Evolutionary conservation across 2,329 filamentous ascomycete genomes (phyloP).

Genomic region (Aspergillus piperis): DNA sequence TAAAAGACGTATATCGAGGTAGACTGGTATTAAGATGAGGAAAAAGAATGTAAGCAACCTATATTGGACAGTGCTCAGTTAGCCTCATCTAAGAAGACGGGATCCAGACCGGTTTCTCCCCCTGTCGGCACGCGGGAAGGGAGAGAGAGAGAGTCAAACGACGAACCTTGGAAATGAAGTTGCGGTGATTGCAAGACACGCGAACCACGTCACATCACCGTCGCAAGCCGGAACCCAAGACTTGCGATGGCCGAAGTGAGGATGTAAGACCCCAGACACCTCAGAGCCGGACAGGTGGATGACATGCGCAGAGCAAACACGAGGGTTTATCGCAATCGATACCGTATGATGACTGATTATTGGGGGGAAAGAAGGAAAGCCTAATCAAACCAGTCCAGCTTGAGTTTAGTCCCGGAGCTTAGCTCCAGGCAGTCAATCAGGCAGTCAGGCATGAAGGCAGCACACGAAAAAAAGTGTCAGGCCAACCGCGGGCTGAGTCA

Average conservation of each 20-base stretch:
- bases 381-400: not conserved
- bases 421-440: not conserved
- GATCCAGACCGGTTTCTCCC: not conserved
- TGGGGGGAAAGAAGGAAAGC: not conserved
- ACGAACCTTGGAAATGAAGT: constrained; percentile 19
- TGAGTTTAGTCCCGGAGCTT: not conserved
- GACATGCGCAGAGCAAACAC: not conserved
- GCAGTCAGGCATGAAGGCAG: not conserved
- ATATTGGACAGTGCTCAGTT: constrained; percentile 9
- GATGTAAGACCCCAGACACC: constrained; percentile 1
- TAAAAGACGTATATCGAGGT: constrained; percentile 6
- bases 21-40: not conserved
- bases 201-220: constrained; percentile 10
- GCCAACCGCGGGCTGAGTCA: constrained; percentile 20
- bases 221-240: constrained; percentile 5
- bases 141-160: not conserved
- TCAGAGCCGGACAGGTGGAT: constrained; percentile 1
- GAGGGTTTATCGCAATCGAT: not conserved
- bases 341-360: not conserved
- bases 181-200: not conserved
- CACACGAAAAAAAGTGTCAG: not conserved
- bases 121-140: not conserved
- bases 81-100: constrained; percentile 9
- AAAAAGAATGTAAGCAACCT: constrained; percentile 25
- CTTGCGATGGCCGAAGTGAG: not conserved